Conservation (phyloP, 495 filamentous ascomycete species). For the Aeminium ludgeri region DNA sequence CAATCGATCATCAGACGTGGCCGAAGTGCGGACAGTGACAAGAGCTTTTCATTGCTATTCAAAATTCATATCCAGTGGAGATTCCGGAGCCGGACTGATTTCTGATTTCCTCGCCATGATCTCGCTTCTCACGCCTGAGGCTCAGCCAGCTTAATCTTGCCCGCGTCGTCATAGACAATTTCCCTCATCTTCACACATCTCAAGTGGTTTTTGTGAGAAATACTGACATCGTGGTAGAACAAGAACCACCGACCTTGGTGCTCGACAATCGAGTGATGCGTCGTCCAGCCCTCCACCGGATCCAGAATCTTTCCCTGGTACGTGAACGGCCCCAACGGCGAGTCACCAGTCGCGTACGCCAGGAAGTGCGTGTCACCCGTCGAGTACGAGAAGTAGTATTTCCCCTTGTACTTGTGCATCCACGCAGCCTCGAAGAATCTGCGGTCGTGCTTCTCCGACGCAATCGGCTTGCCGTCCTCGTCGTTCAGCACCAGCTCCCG, state of each 20-base stretch:
- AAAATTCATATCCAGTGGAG: no score
- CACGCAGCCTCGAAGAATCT: constrained; percentile 68
- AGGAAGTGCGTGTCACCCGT: constrained; percentile 59
- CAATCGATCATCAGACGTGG: no score
- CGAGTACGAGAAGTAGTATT: constrained; percentile 61
- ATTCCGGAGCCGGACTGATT: no score
- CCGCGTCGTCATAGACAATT: constrained; percentile 50
- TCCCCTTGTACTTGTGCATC: constrained; percentile 48
- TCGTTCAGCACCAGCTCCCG: constrained; percentile 40
- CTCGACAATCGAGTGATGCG: constrained; percentile 62
- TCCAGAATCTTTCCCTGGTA: constrained; percentile 54
- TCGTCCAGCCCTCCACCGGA: constrained; percentile 63
- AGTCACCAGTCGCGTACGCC: constrained; percentile 49
- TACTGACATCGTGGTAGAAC: constrained; percentile 55
- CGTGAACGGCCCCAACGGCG: constrained; percentile 50
- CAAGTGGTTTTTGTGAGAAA: constrained; percentile 49
- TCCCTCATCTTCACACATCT: constrained; percentile 54
- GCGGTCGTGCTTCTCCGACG: constrained; percentile 48
- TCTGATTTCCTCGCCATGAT: no score
- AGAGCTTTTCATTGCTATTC: no score
- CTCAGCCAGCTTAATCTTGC: constrained; percentile 32
- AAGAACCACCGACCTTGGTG: constrained; percentile 51
- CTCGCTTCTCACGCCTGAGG: constrained; percentile 12
- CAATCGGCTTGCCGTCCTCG: constrained; percentile 38
- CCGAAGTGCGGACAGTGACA: no score